These are phyloP conservation scores for Naematelia aurantialba DNA, from an alignment of 768 basidiomycete genomes.

Conservation along the genomic window DNA sequence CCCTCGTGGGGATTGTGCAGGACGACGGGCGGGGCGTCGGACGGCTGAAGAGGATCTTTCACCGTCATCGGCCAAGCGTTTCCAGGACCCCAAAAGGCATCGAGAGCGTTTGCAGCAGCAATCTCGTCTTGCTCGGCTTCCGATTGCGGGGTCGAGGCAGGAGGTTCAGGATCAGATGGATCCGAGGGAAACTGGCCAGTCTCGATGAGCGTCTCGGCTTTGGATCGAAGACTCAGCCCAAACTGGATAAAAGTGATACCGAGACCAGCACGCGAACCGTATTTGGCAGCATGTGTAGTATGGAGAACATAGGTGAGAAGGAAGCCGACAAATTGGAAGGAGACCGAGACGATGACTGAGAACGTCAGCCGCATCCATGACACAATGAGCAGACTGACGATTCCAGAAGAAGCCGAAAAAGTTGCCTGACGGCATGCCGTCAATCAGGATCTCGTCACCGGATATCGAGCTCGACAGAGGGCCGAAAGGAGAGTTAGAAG, in stretches of 20 bases:
- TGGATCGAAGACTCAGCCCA: constrained; percentile 68
- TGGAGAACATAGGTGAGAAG: constrained; percentile 79
- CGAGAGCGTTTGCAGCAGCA: constrained; percentile 39
- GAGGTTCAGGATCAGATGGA: constrained; percentile 27
- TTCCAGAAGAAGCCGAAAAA: constrained; percentile 50
- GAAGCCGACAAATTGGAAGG: constrained; percentile 89
- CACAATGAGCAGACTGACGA: constrained; percentile 22
- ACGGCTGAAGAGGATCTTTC: constrained; percentile 15
- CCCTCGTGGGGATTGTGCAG: constrained; percentile 40
- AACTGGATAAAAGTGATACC: constrained; percentile 92
- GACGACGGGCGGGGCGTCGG: constrained; percentile 26
- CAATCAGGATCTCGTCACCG: constrained; percentile 72
- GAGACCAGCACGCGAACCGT: constrained; percentile 89
- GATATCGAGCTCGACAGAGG: constrained; percentile 57
- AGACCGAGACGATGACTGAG: constrained; percentile 79
- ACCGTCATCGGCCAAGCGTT: constrained; percentile 35
- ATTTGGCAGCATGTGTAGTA: constrained; percentile 83
- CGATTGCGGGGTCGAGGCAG: constrained; percentile 7
- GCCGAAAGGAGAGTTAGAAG: constrained; percentile 46
- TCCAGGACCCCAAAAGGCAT: constrained; percentile 34
- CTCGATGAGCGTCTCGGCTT: constrained; percentile 52
- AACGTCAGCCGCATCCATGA: constrained; percentile 46
- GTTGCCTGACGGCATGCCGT: constrained; percentile 82
- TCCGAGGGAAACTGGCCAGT: constrained; percentile 43
- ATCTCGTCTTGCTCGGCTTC: constrained; percentile 24